Percentiles rank a stretch among this genome's conserved stretches.
Conservation (phyloP, 331 rosid species). For the Malus hybrid region DNA sequence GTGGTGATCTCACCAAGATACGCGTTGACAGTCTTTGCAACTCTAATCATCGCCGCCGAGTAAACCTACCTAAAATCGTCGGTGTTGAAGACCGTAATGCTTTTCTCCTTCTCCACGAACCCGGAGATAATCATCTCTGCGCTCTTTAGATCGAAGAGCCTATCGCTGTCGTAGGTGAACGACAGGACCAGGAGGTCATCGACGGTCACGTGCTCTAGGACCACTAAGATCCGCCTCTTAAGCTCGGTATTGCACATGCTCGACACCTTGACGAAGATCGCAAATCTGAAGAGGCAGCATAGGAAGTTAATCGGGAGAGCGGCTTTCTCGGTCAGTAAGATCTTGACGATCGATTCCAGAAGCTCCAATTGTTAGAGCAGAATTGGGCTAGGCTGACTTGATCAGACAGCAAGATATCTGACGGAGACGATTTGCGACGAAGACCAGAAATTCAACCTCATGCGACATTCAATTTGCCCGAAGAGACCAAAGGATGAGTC, state of each 20-base stretch:
- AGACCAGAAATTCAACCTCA: constrained; percentile 48
- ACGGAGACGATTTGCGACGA: constrained; percentile 25
- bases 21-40: constrained; percentile 52
- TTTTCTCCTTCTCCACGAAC: constrained; percentile 67
- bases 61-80: constrained; percentile 33
- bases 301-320: constrained; percentile 77
- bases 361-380: constrained; percentile 33
- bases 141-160: constrained; percentile 72
- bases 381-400: too few relatives aligned
- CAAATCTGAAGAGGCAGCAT: constrained; percentile 74
- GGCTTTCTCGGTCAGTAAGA: constrained; percentile 69
- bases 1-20: constrained; percentile 72
- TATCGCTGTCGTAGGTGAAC: constrained; percentile 78
- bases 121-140: constrained; percentile 51
- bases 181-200: constrained; percentile 70
- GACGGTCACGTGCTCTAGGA: constrained; percentile 66
- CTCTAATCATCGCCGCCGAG: constrained; percentile 55
- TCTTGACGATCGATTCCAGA: constrained; percentile 45
- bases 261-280: constrained; percentile 48
- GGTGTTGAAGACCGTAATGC: constrained; percentile 52
- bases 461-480: constrained; percentile 43
- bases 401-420: too few relatives aligned
- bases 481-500: constrained; percentile 45
- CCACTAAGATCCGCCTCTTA: constrained; percentile 57
- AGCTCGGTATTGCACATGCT: constrained; percentile 48